Percentiles rank a stretch among this genome's conserved stretches.
Evolutionary conservation across 2,329 filamentous ascomycete species (phyloP).

Genomic region (Pseudopithomyces maydicus): DNA sequence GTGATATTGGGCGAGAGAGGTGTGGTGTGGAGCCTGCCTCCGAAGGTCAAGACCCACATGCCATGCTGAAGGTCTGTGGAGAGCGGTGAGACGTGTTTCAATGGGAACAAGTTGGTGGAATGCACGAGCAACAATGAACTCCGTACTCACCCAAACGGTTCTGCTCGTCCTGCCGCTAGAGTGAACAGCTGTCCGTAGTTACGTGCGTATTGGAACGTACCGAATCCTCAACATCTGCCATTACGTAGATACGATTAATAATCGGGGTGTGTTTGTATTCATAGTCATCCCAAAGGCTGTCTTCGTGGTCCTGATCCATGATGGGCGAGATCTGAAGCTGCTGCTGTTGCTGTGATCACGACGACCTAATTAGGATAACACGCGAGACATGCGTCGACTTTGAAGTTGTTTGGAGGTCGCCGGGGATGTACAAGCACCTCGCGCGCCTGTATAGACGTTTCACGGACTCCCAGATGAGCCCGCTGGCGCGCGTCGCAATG

Average conservation of each 20-base stretch:
- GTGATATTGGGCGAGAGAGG: not conserved
- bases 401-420: not conserved
- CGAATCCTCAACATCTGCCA: constrained; percentile 3
- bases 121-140: not conserved
- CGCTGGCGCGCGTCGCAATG: not conserved
- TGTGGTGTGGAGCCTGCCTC: constrained; percentile 2
- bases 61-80: not conserved
- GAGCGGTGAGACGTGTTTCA: not conserved
- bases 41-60: constrained; percentile 4
- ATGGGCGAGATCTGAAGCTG: not conserved
- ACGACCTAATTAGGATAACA: not conserved
- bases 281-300: not conserved
- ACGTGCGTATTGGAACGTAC: not conserved
- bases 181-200: not conserved
- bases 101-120: not conserved
- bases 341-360: not conserved
- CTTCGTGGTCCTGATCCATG: not conserved
- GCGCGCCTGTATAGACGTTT: not conserved
- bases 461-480: not conserved
- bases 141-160: not conserved
- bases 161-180: not conserved
- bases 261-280: not conserved
- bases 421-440: not conserved
- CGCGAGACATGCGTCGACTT: not conserved
- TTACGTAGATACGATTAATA: constrained; percentile 1